Evolutionary conservation across 106 monocot species (phyloP), one percentile per base, ranked within the genome.

Genomic region (Vanilla planifolia): DNA sequence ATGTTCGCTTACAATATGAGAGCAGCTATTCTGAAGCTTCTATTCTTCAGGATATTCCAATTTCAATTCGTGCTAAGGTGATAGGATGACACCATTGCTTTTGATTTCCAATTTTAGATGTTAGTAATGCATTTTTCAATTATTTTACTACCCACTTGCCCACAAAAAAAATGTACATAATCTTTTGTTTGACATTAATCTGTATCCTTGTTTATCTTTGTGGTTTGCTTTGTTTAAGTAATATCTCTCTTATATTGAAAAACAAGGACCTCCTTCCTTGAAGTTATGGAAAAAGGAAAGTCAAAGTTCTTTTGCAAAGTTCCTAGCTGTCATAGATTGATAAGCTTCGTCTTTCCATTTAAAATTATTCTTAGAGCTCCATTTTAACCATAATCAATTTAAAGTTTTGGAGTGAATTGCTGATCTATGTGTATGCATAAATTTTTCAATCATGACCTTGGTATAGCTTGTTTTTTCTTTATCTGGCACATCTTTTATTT

Each of bases 61-160:
- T 77, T 28, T 89, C 89, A 39, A 86, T 95, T 66, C 94, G 94
- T 72, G 85, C 94, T 27, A 89, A 86, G 94, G 94, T 95, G 20
- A 50, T 13, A 17, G 34, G 33, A 45, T 45, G 44, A 21, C 2
- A 47, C 16, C 2, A 19, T 45, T 45, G 17, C 19, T 45, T 19
- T 16, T 19, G 4, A 19, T 20, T 45, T 45, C 20, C 16, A 45
- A 19, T 45, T 45, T 45, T 45, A 47, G 21, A 6, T 20, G 19
- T 47, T n/a, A 17, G 20, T 47, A 3, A 47, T 20, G 20, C 16
- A 47, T 47, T n/a, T n/a, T n/a, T n/a, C n/a, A n/a, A n/a, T n/a
- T n/a, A n/a, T n/a, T n/a, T n/a, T n/a, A n/a, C n/a, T n/a, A n/a
- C n/a, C n/a, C n/a, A n/a, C n/a, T n/a, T n/a, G n/a, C n/a, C n/a